A percentile compares a stretch with the other conserved stretches of the same genome.
These are phyloP conservation scores for Histomonas meleagridis DNA, from an alignment of 208 protist genomes.

Conservation along the genomic window DNA sequence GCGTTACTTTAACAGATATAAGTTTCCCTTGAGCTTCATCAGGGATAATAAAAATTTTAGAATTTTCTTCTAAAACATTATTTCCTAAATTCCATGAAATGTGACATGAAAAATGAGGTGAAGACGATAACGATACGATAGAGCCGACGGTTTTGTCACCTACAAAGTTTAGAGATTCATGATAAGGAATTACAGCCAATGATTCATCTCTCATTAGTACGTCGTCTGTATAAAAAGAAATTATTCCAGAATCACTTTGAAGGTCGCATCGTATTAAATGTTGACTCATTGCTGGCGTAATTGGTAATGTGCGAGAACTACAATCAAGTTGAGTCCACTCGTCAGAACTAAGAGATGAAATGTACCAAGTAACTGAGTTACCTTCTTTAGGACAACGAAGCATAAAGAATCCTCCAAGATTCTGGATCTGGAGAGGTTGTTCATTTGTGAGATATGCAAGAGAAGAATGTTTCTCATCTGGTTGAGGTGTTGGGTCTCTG, in stretches of 20 bases:
- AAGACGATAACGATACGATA: background rate
- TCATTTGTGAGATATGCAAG: background rate
- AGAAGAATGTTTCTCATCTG: background rate
- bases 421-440: background rate
- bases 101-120: background rate
- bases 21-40: background rate
- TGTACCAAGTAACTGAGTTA: background rate
- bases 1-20: background rate
- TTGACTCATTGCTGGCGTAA: background rate
- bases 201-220: background rate
- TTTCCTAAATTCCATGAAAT: background rate
- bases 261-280: background rate
- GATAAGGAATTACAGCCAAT: background rate
- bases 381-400: background rate
- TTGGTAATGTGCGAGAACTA: background rate
- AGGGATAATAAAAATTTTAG: background rate
- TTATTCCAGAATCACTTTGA: too few relatives aligned
- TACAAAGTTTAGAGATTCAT: background rate
- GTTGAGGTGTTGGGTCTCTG: background rate
- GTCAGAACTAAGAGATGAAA: background rate
- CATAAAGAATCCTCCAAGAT: background rate
- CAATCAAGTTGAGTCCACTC: background rate
- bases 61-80: background rate
- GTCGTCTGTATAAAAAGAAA: background rate
- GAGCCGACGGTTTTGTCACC: background rate